These are phyloP conservation scores for Quillaja saponaria DNA, from an alignment of 306 rosid genomes.

Conservation along the genomic window DNA sequence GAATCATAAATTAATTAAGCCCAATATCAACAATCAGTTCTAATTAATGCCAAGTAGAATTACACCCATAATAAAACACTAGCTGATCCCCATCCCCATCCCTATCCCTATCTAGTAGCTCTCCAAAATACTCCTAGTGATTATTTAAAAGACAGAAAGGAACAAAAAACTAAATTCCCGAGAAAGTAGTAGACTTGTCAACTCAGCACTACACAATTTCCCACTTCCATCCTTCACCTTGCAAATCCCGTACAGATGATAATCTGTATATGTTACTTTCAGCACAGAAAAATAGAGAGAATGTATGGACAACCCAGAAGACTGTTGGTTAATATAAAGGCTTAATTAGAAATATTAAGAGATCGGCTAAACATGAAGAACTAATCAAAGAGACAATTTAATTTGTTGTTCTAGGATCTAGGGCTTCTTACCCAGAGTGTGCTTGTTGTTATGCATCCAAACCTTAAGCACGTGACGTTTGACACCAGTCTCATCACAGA, in stretches of 20 bases:
- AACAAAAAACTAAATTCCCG: slow-evolving; percentile 53
- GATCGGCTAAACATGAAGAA: not conserved
- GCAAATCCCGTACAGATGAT: slow-evolving; percentile 1
- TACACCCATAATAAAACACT: slow-evolving; percentile 18
- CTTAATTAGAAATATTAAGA: not conserved
- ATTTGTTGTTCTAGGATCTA: slow-evolving; percentile 25
- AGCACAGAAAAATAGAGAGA: slow-evolving; percentile 25
- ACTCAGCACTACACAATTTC: slow-evolving; percentile 30
- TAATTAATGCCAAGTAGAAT: slow-evolving; percentile 33
- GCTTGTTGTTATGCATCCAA: slow-evolving; percentile 99
- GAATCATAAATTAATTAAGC: not conserved
- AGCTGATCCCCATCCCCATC: slow-evolving; percentile 21
- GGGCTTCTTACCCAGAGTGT: slow-evolving; percentile 99
- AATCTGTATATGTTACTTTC: slow-evolving; percentile 12
- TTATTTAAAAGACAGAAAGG: not conserved
- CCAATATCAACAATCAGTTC: slow-evolving; percentile 31
- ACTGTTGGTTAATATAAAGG: not conserved
- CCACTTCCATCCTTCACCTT: slow-evolving; percentile 23
- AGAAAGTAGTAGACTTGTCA: slow-evolving; percentile 29
- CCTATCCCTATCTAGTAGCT: not conserved
- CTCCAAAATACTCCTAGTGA: not conserved
- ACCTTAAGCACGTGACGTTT: slow-evolving; percentile 94
- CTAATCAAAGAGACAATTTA: not conserved
- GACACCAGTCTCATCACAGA: slow-evolving; percentile 79
- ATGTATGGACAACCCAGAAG: not conserved